Conservation (phyloP, 192 early-diverging fungal genomes). For the Linnemannia hyalina region DNA sequence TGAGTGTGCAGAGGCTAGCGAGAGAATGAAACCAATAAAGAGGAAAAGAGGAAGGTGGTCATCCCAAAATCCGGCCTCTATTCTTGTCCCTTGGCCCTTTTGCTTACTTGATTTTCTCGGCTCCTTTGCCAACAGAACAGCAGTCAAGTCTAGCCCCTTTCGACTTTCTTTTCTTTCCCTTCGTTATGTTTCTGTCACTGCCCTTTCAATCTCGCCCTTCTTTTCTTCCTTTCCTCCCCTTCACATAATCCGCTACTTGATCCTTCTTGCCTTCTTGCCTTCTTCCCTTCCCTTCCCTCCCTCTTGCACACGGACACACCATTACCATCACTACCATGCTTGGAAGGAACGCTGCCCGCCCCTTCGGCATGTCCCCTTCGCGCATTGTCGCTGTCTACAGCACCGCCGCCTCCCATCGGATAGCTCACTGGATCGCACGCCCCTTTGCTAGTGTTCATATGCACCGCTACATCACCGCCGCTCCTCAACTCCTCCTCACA, state of each 20-base stretch:
- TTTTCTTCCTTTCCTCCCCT: background rate
- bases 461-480: constrained; percentile 39
- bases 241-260: background rate
- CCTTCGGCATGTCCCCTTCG: constrained; percentile 48
- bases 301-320: background rate
- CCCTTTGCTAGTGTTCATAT: constrained; percentile 38
- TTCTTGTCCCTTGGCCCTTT: too few relatives aligned
- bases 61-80: too few relatives aligned
- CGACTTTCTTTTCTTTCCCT: background rate
- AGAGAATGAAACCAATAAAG: too few relatives aligned
- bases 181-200: background rate
- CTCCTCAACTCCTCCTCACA: constrained; percentile 36
- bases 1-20: too few relatives aligned
- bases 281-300: background rate
- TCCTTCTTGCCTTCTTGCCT: background rate
- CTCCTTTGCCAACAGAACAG: background rate
- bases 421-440: constrained; percentile 45
- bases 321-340: constrained; percentile 16
- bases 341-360: constrained; percentile 45
- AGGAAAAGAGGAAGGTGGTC: too few relatives aligned
- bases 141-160: background rate
- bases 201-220: background rate
- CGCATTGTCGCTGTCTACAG: constrained; percentile 34
- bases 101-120: background rate
- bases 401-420: constrained; percentile 39